Evolutionary conservation across 345 rosid genomes (phyloP), one percentile per base, ranked within the genome.

Genomic region (Pistacia atlantica): DNA sequence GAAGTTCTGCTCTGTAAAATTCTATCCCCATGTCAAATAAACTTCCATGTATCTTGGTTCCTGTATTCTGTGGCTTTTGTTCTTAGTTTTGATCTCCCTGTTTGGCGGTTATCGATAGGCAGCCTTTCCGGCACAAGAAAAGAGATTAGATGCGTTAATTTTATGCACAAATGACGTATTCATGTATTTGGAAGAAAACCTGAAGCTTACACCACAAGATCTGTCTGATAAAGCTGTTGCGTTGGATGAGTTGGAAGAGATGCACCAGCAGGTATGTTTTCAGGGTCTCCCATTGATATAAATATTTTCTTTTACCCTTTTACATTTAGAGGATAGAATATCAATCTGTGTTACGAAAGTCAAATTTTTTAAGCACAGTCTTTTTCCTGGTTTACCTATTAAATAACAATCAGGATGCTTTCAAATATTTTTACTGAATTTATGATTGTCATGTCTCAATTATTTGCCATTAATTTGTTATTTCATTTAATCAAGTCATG

Each of bases 121-220:
- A 60, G 97, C 99, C 83, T 96, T 96, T 86, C 93, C 99, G 59
- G 83, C 91, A 63, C 95, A 86, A 78, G 97, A 96, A 76, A 93
- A 86, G 91, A 93, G 99, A 84, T 73, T 96, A 81, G 97, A 96
- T 66, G 97, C 97, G 80, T 79, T 96, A 80, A 84, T 87, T 83
- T 81, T 93, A 73, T 93, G 94, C 75, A 71, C 90, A 65, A 80
- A 75, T 64, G 98, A 96, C 73, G 83, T 93, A 77, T 90, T 92
- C 82, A 76, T 84, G 67, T 96, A 91, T 86, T 82, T 96, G 86
- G 99, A 93, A 83, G 98, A 96, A 86, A 96, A 96, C 84, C 83
- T 96, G 79, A 96, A 84, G 85, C 97, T 93, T 71, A 87, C 92
- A 54, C 92, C 98, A 38, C 87, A 91, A 79, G 87, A 73, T 77